Evolutionary conservation across 257 asterid species (phyloP).

Genomic region (Solanum corneliomulleri): DNA sequence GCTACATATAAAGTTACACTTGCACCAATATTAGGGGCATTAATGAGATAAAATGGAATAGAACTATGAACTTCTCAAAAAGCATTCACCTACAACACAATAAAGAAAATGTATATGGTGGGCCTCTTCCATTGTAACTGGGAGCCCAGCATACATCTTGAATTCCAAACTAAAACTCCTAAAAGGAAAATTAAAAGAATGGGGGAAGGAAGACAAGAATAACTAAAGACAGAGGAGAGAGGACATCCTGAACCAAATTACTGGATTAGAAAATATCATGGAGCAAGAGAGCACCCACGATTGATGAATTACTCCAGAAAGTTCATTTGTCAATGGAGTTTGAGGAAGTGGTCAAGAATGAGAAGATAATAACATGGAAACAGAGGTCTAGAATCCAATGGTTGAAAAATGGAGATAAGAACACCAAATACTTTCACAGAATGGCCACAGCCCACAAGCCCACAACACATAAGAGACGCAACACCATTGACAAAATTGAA

Average conservation of each 20-base stretch:
- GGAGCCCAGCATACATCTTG: too few species aligned
- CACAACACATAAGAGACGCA: background rate
- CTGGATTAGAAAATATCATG: too few species aligned
- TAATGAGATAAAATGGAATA: background rate
- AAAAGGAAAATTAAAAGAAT: too few species aligned
- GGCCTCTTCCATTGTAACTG: too few species aligned
- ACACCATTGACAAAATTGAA: background rate
- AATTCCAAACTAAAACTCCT: too few species aligned
- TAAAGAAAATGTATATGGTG: background rate
- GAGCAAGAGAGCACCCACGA: background rate
- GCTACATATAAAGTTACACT: background rate
- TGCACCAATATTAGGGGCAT: background rate
- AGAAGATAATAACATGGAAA: background rate
- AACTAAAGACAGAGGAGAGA: too few species aligned
- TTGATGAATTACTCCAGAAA: background rate
- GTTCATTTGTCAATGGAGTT: background rate
- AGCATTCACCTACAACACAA: background rate
- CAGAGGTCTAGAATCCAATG: background rate
- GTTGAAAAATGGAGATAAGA: background rate
- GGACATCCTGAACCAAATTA: too few species aligned
- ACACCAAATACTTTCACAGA: background rate
- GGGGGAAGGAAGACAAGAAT: too few species aligned
- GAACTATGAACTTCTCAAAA: background rate
- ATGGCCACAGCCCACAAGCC: background rate
- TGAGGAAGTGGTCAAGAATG: background rate